A percentile compares a stretch with the other conserved stretches of the same genome.
These are phyloP conservation scores for Paramecium biaurelia DNA, from an alignment of 73 alveolate genomes.

Conservation along the genomic window DNA sequence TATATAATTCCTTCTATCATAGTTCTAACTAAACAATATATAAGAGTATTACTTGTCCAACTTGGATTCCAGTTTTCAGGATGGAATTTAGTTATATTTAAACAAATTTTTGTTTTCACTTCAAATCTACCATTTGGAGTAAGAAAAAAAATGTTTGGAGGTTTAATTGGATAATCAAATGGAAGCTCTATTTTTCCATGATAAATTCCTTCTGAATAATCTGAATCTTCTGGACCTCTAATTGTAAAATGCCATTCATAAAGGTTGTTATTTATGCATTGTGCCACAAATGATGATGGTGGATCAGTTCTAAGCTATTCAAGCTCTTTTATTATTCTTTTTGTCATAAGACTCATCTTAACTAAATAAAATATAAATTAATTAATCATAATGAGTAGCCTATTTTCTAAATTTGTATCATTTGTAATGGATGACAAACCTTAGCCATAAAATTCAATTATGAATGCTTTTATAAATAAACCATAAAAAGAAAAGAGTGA, in stretches of 20 bases:
- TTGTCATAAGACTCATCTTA: background rate
- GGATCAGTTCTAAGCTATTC: slow-evolving; percentile 1
- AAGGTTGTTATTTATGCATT: slow-evolving; percentile 69
- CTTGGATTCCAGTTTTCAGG: slow-evolving; percentile 97
- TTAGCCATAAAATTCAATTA: background rate
- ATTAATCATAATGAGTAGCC: background rate
- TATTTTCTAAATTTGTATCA: background rate
- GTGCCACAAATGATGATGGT: background rate
- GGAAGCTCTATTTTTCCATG: slow-evolving; percentile 95
- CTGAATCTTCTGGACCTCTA: slow-evolving; percentile 93
- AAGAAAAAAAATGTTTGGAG: slow-evolving; percentile 88
- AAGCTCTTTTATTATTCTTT: slow-evolving; percentile 28
- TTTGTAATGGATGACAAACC: background rate
- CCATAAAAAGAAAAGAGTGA: background rate
- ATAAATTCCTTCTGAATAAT: slow-evolving; percentile 92
- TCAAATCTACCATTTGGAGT: slow-evolving; percentile 94
- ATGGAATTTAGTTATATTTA: slow-evolving; percentile 90
- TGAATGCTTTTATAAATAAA: background rate
- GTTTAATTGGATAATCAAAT: slow-evolving; percentile 88
- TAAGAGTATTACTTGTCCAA: slow-evolving; percentile 77
- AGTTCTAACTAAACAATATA: slow-evolving; percentile 66
- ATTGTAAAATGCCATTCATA: slow-evolving; percentile 97
- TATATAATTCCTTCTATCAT: slow-evolving; percentile 86
- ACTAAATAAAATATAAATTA: background rate
- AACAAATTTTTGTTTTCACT: slow-evolving; percentile 77